Conservation (phyloP, 805 yeast species). For the Sugiyamaella americana region DNA sequence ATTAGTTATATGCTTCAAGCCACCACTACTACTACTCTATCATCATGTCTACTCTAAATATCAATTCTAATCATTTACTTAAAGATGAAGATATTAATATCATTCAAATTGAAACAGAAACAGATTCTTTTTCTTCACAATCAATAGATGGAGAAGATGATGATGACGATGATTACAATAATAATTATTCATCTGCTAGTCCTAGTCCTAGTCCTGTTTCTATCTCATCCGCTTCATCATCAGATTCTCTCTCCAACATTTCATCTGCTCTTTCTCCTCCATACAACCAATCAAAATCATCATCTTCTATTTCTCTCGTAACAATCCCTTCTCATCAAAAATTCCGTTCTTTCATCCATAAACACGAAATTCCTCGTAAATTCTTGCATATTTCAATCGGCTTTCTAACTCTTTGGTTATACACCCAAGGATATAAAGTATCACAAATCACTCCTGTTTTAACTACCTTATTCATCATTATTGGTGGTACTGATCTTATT, state of each 20-base stretch:
- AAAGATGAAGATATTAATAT: too few species aligned
- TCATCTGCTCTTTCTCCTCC: neutral
- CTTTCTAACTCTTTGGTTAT: slow-evolving; percentile 65
- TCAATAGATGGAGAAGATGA: too few species aligned
- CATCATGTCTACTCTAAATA: too few species aligned
- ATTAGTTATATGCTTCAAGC: too few species aligned
- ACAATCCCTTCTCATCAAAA: slow-evolving; percentile 22
- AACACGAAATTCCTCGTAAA: slow-evolving; percentile 88
- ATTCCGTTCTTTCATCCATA: slow-evolving; percentile 52
- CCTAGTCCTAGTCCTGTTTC: slow-evolving; percentile 6
- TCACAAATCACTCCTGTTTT: slow-evolving; percentile 57
- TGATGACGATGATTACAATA: too few species aligned
- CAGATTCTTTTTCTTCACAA: too few species aligned
- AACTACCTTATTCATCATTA: slow-evolving; percentile 45
- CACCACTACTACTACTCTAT: too few species aligned
- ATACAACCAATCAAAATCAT: slow-evolving; percentile 1
- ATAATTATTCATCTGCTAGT: too few species aligned
- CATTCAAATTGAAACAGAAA: too few species aligned
- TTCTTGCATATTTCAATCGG: slow-evolving; percentile 86
- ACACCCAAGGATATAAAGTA: slow-evolving; percentile 54
- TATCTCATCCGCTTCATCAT: slow-evolving; percentile 1
- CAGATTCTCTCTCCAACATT: neutral
- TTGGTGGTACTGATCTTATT: slow-evolving; percentile 59
- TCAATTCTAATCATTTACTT: too few species aligned
- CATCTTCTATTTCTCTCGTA: slow-evolving; percentile 9